Conservation (phyloP, 805 yeast species). For the Cyberlindnera nakhonratchasimensis region DNA sequence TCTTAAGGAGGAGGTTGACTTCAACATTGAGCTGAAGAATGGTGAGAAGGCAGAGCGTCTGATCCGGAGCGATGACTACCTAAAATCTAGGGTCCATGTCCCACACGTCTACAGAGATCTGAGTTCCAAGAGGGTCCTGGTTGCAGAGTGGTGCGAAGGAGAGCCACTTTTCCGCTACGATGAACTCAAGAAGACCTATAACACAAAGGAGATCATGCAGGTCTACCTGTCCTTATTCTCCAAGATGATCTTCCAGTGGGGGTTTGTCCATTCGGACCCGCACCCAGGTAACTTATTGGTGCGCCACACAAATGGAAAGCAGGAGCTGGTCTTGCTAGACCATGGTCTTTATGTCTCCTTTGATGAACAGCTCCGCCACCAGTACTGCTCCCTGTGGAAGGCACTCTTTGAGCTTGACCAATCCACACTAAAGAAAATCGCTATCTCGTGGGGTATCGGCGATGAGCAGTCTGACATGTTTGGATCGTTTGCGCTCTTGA, state of each 20-base stretch:
- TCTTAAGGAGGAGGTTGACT: slow-evolving; percentile 59
- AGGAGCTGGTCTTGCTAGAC: slow-evolving; percentile 65
- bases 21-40: slow-evolving; percentile 53
- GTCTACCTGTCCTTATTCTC: slow-evolving; percentile 49
- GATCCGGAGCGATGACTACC: slow-evolving; percentile 41
- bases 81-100: slow-evolving; percentile 44
- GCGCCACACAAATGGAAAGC: slow-evolving; percentile 35
- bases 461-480: slow-evolving; percentile 54
- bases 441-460: slow-evolving; percentile 65
- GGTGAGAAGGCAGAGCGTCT: slow-evolving; percentile 37
- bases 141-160: slow-evolving; percentile 79
- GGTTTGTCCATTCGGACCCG: slow-evolving; percentile 67
- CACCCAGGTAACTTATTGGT: slow-evolving; percentile 78
- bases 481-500: slow-evolving; percentile 51
- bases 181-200: slow-evolving; percentile 37
- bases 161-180: slow-evolving; percentile 48
- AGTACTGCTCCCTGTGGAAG: slow-evolving; percentile 64
- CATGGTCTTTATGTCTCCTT: slow-evolving; percentile 69
- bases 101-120: slow-evolving; percentile 49
- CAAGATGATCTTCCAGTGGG: slow-evolving; percentile 57
- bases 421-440: slow-evolving; percentile 44
- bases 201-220: slow-evolving; percentile 40
- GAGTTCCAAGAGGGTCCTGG: slow-evolving; percentile 49
- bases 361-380: slow-evolving; percentile 44
- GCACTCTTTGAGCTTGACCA: slow-evolving; percentile 52